phyloP scores from a whole-genome alignment of 2,329 filamentous ascomycete genomes.

The Fusarium denticulatum region DNA sequence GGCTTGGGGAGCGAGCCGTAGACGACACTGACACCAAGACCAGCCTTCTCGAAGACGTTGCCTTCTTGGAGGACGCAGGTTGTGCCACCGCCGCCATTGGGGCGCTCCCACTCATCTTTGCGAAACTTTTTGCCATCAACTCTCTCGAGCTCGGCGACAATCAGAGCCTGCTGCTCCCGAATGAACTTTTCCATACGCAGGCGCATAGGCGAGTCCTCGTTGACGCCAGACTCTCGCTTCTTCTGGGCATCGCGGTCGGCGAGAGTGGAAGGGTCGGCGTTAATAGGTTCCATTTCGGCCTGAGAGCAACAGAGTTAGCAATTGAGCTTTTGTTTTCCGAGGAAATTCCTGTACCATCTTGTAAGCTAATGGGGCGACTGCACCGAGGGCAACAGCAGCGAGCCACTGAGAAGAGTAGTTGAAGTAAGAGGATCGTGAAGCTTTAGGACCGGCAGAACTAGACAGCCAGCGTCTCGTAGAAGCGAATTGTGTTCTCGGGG shows the following conservation, averaged over 20 bases:
- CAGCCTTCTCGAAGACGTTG: conserved; percentile 97
- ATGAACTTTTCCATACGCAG: conserved; percentile 98
- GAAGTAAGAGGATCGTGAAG: conserved; percentile 31
- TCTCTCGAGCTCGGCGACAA: conserved; percentile 82
- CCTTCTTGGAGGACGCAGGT: conserved; percentile 96
- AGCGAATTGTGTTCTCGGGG: conserved; percentile 42
- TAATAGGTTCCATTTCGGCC: conserved; percentile 54
- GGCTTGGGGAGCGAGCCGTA: conserved; percentile 89
- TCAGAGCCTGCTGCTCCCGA: conserved; percentile 89
- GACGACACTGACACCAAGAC: conserved; percentile 93
- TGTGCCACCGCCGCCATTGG: conserved; percentile 90
- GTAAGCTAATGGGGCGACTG: conserved; percentile 64
- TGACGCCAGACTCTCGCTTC: conserved; percentile 76
- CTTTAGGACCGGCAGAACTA: conserved; percentile 33
- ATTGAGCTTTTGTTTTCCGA: conserved; percentile 5
- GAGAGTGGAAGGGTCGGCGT: conserved; percentile 74
- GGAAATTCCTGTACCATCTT: conserved; percentile 60
- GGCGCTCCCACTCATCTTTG: conserved; percentile 86
- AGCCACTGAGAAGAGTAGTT: conserved; percentile 43
- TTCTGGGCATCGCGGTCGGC: conserved; percentile 85
- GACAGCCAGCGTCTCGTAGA: conserved; percentile 41
- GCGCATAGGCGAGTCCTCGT: conserved; percentile 88
- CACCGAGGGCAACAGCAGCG: conserved; percentile 58
- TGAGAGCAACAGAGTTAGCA: conserved; percentile 42
- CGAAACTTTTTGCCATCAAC: conserved; percentile 86